Base-by-base conservation (phyloP, 768 basidiomycete genomes). In the Steccherinum ochraceum region DNA sequence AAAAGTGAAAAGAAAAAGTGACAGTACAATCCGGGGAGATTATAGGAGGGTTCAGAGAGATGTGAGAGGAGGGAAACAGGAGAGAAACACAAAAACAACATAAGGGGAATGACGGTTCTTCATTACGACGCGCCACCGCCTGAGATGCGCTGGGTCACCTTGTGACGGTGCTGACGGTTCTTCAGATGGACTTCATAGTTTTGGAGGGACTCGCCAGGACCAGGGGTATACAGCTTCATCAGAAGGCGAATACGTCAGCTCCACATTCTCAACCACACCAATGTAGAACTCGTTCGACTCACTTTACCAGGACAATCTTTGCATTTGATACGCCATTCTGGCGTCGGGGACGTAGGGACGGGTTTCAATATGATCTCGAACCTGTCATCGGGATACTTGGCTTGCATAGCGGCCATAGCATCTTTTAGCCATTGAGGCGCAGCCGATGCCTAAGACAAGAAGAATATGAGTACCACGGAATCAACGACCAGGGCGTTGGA, bases 161-260 rank as follows among this genome's bases (percentile, higher is more conserved):
- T 79, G 55, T 78, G 75, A 35, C 89, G 81, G 67, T 93, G 90
- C 62, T 80, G 77, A 46, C 88, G 79, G 60, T 93, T 92, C 72
- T 82, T 86, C 49, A 99, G 70, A 70, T 99, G 95, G 11, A 96
- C 87, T 63, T 93, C 89, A 58, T 93, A 98, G 65, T 97, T 96
- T 21, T 78, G 74, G 45, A 97, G 68, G 11, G 89, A 89, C 68
- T 94, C 86, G 5, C 78, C 86, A 11, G 90, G 90, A 43, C 94
- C 94, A 42, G 93, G 84, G 59, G 87, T 90, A 74, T 96, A 98
- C 51, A 96, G 67, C 84, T 93, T 60, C 40, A 51, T 48, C 45
- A 50, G 26, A 24, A 10, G 24, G 30, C 12, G 48, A 35, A 54
- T 54, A n/a, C n/a, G n/a, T n/a, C n/a, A n/a, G n/a, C n/a, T n/a